These are phyloP conservation scores for Paraleonurus japonicus DNA, from an alignment of 257 asterid genomes.

Conservation along the genomic window DNA sequence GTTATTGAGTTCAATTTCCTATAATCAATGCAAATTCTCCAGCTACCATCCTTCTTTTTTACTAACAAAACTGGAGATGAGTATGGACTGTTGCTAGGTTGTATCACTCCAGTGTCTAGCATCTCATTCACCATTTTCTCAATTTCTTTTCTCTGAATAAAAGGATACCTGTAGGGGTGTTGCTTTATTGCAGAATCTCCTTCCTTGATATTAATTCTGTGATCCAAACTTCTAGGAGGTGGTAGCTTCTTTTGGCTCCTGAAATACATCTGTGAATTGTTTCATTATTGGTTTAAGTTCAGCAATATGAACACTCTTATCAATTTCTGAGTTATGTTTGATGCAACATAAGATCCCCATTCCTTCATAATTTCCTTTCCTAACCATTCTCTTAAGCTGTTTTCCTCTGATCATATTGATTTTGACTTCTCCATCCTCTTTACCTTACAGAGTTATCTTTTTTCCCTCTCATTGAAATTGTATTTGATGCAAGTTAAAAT, in stretches of 20 bases:
- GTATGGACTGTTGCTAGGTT: background rate
- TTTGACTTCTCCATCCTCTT: no score
- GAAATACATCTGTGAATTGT: background rate
- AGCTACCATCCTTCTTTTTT: background rate
- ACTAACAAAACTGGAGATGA: background rate
- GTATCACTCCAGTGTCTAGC: background rate
- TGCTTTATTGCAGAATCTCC: background rate
- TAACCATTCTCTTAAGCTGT: background rate
- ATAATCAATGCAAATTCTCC: background rate
- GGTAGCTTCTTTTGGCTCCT: background rate
- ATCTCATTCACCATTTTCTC: background rate
- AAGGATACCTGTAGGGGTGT: background rate
- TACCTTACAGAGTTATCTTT: background rate
- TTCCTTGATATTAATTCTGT: background rate
- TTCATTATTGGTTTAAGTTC: no score
- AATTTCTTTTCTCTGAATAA: background rate
- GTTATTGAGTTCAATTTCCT: background rate
- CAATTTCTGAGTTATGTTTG: no score
- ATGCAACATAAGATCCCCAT: no score
- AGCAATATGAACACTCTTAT: fast-evolving
- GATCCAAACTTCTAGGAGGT: background rate
- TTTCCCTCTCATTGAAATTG: no score
- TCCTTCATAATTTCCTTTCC: no score
- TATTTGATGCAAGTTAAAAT: no score
- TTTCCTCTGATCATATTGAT: background rate